Percentiles rank a stretch among this genome's conserved stretches.
Conservation (phyloP, 768 basidiomycete genomes). For the Paxillus involutus region DNA sequence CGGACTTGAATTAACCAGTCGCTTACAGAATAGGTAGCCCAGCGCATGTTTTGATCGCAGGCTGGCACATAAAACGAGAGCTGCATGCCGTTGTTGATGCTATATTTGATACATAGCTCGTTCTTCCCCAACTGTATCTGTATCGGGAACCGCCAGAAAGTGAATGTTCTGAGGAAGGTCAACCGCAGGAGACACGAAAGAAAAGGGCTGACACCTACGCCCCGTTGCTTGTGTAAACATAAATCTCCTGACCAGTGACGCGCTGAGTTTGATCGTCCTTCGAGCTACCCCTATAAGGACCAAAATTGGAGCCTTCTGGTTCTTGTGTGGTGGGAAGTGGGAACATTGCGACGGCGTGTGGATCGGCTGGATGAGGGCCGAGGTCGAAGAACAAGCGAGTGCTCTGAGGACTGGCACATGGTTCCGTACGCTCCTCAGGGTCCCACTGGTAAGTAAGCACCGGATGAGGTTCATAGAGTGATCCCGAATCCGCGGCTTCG, state of each 20-base stretch:
- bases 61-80: conserved; percentile 86
- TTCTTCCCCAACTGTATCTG: conserved; percentile 68
- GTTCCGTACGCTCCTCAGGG: conserved; percentile 40
- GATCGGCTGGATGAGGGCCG: conserved; percentile 75
- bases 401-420: conserved; percentile 14
- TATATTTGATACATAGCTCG: conserved; percentile 81
- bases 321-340: background rate
- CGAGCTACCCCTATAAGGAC: conserved; percentile 15
- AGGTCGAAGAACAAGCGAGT: conserved; percentile 49
- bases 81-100: conserved; percentile 76
- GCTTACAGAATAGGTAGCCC: conserved; percentile 84
- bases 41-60: conserved; percentile 79
- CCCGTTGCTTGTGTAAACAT: conserved; percentile 57
- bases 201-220: conserved; percentile 39
- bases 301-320: conserved; percentile 5
- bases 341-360: conserved; percentile 47
- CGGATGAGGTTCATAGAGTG: conserved; percentile 74
- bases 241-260: conserved; percentile 68
- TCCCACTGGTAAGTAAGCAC: conserved; percentile 74
- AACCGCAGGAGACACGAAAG: background rate
- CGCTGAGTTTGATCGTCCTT: conserved; percentile 38
- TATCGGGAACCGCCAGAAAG: conserved; percentile 93
- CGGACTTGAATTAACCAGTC: background rate
- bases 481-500: conserved; percentile 75
- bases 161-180: conserved; percentile 60